These are phyloP conservation scores for Porpolomopsis calyptriformis DNA, from an alignment of 768 basidiomycete species.

Conservation along the genomic window DNA sequence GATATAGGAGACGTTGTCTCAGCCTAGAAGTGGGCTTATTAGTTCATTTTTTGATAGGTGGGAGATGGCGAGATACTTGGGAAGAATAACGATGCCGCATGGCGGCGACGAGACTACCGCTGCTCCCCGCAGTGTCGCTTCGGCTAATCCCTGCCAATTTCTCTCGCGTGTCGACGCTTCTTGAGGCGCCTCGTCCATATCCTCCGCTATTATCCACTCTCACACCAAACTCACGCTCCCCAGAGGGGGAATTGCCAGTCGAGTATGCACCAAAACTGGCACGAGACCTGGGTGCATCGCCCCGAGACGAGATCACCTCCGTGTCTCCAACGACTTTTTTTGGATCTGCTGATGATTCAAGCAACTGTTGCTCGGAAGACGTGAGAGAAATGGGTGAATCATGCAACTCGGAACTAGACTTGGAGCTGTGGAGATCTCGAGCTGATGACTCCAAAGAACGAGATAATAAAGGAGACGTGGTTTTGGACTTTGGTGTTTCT, in stretches of 20 bases:
- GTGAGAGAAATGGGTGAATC: neutral
- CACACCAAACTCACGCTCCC: slow-evolving; percentile 26
- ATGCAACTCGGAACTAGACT: neutral
- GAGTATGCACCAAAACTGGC: neutral
- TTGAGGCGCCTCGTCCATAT: slow-evolving; percentile 16
- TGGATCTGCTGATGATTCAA: neutral
- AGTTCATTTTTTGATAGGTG: neutral
- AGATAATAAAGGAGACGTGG: slow-evolving; percentile 16
- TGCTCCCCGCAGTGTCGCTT: slow-evolving; percentile 42
- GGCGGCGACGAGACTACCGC: slow-evolving; percentile 53
- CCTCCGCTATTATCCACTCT: slow-evolving; percentile 10
- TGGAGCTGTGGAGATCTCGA: neutral
- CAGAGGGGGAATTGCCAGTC: slow-evolving; percentile 13
- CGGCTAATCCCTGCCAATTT: slow-evolving; percentile 33
- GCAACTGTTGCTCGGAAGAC: slow-evolving; percentile 1
- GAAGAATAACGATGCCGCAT: slow-evolving; percentile 56
- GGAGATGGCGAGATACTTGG: slow-evolving; percentile 31
- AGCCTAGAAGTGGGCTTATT: slow-evolving; percentile 25
- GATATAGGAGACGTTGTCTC: slow-evolving; percentile 43
- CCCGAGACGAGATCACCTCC: too few species aligned
- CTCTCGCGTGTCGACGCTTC: slow-evolving; percentile 19
- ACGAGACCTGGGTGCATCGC: neutral
- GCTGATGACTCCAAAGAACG: slow-evolving; percentile 15
- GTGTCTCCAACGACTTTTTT: neutral
- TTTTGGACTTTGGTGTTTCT: slow-evolving; percentile 13